Percentiles rank a stretch among this genome's conserved stretches.
These are phyloP conservation scores for Beta vulgaris DNA, from an alignment of 148 eudicot species.

Conservation along the genomic window DNA sequence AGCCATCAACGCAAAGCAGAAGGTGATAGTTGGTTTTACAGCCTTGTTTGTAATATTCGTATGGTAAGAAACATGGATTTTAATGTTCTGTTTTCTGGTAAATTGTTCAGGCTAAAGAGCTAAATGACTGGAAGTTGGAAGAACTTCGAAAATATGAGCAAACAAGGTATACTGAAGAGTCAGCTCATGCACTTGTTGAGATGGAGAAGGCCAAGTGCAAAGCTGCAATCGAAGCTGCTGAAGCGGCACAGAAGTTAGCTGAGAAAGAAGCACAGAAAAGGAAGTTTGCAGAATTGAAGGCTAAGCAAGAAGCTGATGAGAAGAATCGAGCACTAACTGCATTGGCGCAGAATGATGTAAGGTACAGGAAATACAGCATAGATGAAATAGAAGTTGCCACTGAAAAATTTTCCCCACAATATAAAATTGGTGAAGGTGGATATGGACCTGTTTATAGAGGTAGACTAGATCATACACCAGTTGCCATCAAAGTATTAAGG, in stretches of 20 bases:
- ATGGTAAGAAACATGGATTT: neutral
- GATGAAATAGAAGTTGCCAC: conserved; percentile 82
- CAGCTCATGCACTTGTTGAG: conserved; percentile 50
- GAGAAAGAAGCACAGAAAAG: conserved; percentile 73
- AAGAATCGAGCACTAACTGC: conserved; percentile 51
- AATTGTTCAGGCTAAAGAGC: conserved; percentile 59
- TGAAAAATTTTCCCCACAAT: conserved; percentile 37
- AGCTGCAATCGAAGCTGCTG: conserved; percentile 86
- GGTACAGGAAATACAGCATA: conserved; percentile 68
- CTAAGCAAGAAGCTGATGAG: conserved; percentile 56
- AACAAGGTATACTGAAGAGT: conserved; percentile 53
- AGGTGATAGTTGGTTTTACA: conserved; percentile 33
- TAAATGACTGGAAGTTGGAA: conserved; percentile 48
- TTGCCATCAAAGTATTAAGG: conserved; percentile 76
- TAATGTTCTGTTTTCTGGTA: conserved; percentile 4
- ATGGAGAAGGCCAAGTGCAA: conserved; percentile 65
- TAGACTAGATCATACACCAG: conserved; percentile 76
- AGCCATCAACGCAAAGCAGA: conserved; percentile 60
- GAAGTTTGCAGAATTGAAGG: conserved; percentile 56
- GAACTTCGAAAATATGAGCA: conserved; percentile 49
- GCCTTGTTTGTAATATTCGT: neutral
- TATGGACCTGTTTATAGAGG: conserved; percentile 85
- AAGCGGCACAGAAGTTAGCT: conserved; percentile 69
- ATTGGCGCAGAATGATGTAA: conserved; percentile 44
- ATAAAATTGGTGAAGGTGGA: conserved; percentile 86